Base-by-base conservation (phyloP, 1,139 yeast species). In the Meyerozyma sp. region DNA sequence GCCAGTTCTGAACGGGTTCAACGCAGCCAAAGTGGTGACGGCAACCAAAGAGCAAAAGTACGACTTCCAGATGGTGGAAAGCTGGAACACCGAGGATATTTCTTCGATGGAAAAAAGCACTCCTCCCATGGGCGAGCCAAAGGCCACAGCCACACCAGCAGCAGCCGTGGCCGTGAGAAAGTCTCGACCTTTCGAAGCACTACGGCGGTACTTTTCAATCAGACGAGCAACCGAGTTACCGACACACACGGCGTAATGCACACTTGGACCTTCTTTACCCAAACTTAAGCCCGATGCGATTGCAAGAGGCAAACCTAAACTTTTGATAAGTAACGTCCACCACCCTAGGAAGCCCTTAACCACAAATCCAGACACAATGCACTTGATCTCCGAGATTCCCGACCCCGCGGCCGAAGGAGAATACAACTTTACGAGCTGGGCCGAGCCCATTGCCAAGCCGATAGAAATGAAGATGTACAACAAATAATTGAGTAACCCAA, bases 401-500 rank as follows among this genome's bases (percentile, higher is more conserved):
- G 96, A 87, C 0, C 98, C 98, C 0, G 98, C 95, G 0, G 98
- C 98, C 45, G 83, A 75, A 0, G 96, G 96, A 0, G 96, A 93
- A 55, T 79, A 82, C 18, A 64, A 62, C 52, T 79, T 73, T 39
- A 94, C 96, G 39, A 89, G 60, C 11, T 73, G 61, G 0, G 94
- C 89, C 1, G 96, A 82, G 8, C 75, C 53, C 9, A 72, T 64
- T 1, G 94, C 85, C 57, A 91, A 81, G 0, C 68, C 18, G 1
- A 84, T 62, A 4, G 95, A 85, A 2, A 84, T 64, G 0, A 66
- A 10, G 2, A 89, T 72, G 58, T 82, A 91, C 1, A 79, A 56
- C 2, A 80, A 1, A 57, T 87, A 91, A 44, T 81, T 79, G 10
- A 77, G 13, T 0, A 73, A 44, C 0, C 61, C 62, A 46, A 63